phyloP scores from a whole-genome alignment of 495 filamentous ascomycete species.

The Rostrohypoxylon terebratum region DNA sequence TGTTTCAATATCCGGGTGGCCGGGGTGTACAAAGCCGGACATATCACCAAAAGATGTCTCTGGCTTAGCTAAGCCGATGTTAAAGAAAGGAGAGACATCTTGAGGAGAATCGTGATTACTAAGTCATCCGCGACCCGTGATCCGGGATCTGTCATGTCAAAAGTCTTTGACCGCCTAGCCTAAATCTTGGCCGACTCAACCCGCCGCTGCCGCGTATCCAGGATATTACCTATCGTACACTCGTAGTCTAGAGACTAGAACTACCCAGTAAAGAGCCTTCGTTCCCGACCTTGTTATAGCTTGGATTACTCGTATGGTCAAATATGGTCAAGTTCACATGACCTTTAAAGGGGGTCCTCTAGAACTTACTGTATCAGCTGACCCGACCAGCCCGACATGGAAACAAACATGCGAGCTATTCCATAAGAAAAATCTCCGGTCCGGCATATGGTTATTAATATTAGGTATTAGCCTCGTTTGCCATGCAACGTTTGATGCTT shows the following conservation, averaged over 20 bases:
- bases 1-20: too few relatives aligned
- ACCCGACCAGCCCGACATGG: not conserved
- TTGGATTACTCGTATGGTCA: slow-evolving; percentile 3
- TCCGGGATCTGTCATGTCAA: not conserved
- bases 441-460: slow-evolving; percentile 23
- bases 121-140: too few relatives aligned
- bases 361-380: slow-evolving; percentile 7
- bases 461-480: slow-evolving; percentile 41
- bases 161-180: slow-evolving; percentile 30
- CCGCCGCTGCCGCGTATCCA: slow-evolving; percentile 6
- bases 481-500: slow-evolving; percentile 33
- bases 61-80: not conserved
- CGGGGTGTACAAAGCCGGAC: not conserved
- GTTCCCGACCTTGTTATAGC: slow-evolving; percentile 19
- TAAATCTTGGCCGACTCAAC: slow-evolving; percentile 21
- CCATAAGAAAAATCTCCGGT: not conserved
- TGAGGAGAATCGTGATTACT: not conserved
- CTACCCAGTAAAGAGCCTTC: not conserved
- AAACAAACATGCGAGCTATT: slow-evolving; percentile 18
- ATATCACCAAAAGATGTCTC: not conserved
- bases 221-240: slow-evolving; percentile 5
- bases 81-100: not conserved
- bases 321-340: slow-evolving; percentile 31
- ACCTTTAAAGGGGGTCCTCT: slow-evolving; percentile 17
- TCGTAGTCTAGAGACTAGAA: not conserved